Evolutionary conservation across 2,329 filamentous ascomycete genomes (phyloP).

Genomic region (Sporothrix variecibatus): DNA sequence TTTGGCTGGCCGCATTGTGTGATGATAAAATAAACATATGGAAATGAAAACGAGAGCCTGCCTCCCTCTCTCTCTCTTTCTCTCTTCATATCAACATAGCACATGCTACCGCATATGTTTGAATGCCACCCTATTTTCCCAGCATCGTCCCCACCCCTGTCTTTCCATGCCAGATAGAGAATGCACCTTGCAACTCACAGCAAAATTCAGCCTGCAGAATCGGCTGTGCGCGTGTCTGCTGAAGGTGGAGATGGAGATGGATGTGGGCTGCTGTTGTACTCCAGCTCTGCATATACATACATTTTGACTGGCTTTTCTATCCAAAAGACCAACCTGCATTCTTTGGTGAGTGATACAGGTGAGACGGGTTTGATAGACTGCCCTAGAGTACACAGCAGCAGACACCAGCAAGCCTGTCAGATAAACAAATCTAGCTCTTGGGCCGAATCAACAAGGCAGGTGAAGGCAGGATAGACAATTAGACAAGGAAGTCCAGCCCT

Average conservation of each 20-base stretch:
- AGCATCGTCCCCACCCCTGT: conserved; percentile 5
- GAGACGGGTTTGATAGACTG: neutral
- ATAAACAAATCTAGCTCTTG: conserved; percentile 8
- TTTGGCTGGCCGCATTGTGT: conserved; percentile 8
- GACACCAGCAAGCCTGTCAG: conserved; percentile 1
- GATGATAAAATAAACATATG: neutral
- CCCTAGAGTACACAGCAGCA: neutral
- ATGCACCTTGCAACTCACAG: neutral
- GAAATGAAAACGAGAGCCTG: neutral
- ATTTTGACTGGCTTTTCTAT: neutral
- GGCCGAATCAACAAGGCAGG: neutral
- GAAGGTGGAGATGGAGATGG: neutral
- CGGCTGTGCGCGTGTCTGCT: neutral
- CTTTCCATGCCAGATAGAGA: conserved; percentile 10
- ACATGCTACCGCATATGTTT: neutral
- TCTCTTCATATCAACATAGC: neutral
- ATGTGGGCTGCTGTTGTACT: neutral
- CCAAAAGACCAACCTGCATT: neutral
- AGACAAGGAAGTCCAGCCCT: neutral
- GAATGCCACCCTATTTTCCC: neutral
- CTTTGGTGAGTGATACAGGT: neutral
- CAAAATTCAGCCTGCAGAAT: conserved; percentile 17
- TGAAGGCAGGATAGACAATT: neutral
- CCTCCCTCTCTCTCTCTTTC: neutral
- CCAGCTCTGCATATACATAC: neutral